Base-by-base conservation (phyloP, 2,329 filamentous ascomycete genomes). In the Metarhizium rileyi region DNA sequence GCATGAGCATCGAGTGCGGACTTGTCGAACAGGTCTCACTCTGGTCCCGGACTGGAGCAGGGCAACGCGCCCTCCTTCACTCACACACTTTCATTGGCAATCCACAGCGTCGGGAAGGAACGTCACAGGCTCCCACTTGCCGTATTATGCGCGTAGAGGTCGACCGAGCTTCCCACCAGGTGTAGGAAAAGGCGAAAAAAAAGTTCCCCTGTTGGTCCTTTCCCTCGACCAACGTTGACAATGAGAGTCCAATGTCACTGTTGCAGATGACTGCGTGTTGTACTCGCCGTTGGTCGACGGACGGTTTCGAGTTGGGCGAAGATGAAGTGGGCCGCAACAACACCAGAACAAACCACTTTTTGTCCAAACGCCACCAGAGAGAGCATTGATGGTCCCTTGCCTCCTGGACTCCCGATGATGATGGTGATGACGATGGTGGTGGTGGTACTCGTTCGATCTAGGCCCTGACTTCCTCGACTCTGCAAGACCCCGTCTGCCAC, bases 81-180 rank as follows among this genome's bases (percentile, higher is more conserved):
- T 16, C 28, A 26, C 14, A 26, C 20, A 28, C 6, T 27, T 12
- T 41, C n/a, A 45, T 49, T 49, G 48, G 48, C 33, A 46, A 46
- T 23, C 44, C 44, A 42, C 23, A 38, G 23, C 18, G 38, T 44
- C 44, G 38, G 49, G 49, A 47, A 50, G 44, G 38, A 36, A 33
- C 38, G 25, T 38, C 7, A 44, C 26, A 30, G 45, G 45, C 36
- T 47, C 49, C 44, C 44, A 33, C 44, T 20, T 46, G 25, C 44
- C 48, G 18, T 25, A 16, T 10, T 26, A 28, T 9, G 44, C 44
- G 48, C 42, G 28, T 26, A 16, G 23, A 49, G 16, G 30, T 33
- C 30, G 16, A 33, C 9, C 1, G 30, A 14, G 30, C 35, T 8
- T 5, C 35, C 16, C 33, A 16, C 6, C 10, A 16, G 6, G 18